Base-by-base conservation (phyloP, 768 basidiomycete genomes). In the Suillus subaureus region DNA sequence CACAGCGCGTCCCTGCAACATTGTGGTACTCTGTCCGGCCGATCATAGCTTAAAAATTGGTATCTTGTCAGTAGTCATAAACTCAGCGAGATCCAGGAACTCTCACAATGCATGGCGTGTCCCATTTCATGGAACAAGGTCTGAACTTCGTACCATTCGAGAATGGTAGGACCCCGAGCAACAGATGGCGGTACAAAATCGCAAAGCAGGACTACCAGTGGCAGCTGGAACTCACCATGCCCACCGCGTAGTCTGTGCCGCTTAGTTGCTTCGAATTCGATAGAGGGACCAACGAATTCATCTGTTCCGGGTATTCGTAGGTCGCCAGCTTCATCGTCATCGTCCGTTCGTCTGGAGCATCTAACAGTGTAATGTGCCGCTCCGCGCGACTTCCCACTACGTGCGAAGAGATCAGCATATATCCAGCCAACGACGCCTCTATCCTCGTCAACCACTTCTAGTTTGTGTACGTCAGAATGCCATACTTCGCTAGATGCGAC, bases 41-140 rank as follows among this genome's bases (percentile, higher is more conserved):
- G 67, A 99, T 90, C 97, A 99, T 99, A 1, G 97, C 97, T 99
- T 28, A 6, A 31, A 42, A 4, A 9, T 42, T 42, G 70, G 15
- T 33, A 37, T 52, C 65, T 57, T 63, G 60, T 65, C 6, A 64
- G 40, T 54, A n/a, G 42, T 61, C 39, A 21, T 54, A 67, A 40
- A 62, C 26, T 61, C 51, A 55, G 51, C 35, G 61, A 47, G 40
- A 37, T 33, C 23, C 43, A 63, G 23, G 18, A 69, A 49, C 16
- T n/a, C 95, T 83, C 72, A 98, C 97, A 99, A 75, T 99, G 97
- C 87, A 99, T 95, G 13, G 97, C 97, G 79, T 99, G 97, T 1
- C 97, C 97, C 95, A 99, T 97, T 79, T 99, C 97, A 71, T 99
- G 97, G 79, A 96, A 97, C 28, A 99, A 80, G 2, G 97, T 99